These are phyloP conservation scores for Anacardium occidentale DNA, from an alignment of 345 rosid species.

Conservation along the genomic window DNA sequence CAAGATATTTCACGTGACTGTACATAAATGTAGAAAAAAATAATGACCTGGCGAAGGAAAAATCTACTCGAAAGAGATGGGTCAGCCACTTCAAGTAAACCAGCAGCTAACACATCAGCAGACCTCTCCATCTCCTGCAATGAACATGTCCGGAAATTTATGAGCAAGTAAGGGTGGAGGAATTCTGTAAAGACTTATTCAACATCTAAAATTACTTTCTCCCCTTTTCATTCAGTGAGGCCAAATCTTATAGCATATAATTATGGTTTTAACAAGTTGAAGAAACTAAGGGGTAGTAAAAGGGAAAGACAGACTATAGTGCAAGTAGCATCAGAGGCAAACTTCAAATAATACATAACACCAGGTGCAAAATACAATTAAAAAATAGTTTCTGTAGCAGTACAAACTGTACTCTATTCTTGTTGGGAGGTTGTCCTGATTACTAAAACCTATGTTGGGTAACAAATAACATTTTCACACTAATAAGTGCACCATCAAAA, in stretches of 20 bases:
- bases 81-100: slow-evolving; percentile 90
- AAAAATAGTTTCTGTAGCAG: neutral
- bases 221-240: neutral
- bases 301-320: neutral
- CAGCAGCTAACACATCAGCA: slow-evolving; percentile 97
- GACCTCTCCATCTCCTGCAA: slow-evolving; percentile 97
- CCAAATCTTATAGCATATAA: neutral
- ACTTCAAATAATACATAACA: neutral
- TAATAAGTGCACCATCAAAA: neutral
- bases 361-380: neutral
- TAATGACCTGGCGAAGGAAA: slow-evolving; percentile 85
- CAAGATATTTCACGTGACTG: slow-evolving; percentile 9
- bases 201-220: no score
- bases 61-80: slow-evolving; percentile 91
- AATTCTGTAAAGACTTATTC: no score
- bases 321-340: neutral
- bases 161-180: no score
- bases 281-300: neutral
- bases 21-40: slow-evolving; percentile 11
- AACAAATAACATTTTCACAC: neutral
- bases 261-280: neutral
- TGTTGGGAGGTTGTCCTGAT: neutral
- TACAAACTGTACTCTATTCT: neutral
- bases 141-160: slow-evolving; percentile 13
- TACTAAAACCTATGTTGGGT: neutral